These are phyloP conservation scores for Ceratocystiopsis sp. DNA, from an alignment of 2,329 filamentous ascomycete species.

Conservation along the genomic window DNA sequence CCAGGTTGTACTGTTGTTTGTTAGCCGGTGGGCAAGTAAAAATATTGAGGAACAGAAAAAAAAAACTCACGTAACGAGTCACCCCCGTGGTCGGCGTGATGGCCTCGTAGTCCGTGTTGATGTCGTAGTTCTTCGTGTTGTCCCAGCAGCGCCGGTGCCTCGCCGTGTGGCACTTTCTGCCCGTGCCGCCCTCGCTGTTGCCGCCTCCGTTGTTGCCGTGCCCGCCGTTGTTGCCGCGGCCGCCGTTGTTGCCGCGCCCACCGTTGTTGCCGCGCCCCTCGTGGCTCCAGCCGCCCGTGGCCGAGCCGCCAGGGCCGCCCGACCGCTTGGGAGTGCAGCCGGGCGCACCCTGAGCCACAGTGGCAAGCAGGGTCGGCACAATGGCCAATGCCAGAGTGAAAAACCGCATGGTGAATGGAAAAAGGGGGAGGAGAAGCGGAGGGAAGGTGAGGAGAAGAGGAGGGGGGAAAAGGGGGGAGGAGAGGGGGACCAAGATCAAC, in stretches of 20 bases:
- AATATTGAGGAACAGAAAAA: not conserved
- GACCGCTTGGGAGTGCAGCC: not conserved
- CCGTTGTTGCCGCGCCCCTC: no score
- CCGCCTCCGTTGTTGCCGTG: no score
- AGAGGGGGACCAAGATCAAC: not conserved
- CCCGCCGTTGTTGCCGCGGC: no score
- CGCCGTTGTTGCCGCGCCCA: no score
- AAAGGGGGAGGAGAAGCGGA: not conserved
- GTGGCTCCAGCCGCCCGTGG: no score
- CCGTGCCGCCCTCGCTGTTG: not conserved
- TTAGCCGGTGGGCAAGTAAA: not conserved
- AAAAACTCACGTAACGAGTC: constrained; percentile 1
- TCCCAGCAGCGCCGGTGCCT: constrained; percentile 8
- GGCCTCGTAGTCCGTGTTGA: constrained; percentile 10
- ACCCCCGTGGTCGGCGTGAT: constrained; percentile 6
- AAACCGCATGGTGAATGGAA: constrained; percentile 1
- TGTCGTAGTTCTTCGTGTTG: constrained; percentile 1
- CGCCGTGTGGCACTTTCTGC: constrained; percentile 5
- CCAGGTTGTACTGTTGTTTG: constrained; percentile 6
- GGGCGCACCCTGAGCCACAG: constrained; percentile 3
- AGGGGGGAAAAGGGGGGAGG: not conserved
- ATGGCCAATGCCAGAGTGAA: constrained; percentile 3
- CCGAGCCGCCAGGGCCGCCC: not conserved
- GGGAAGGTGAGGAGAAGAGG: not conserved
- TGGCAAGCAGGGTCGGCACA: constrained; percentile 3